Percentiles rank a stretch among this genome's conserved stretches.
phyloP scores from a whole-genome alignment of 129 eudicot species.

The Scalesia atractyloides region DNA sequence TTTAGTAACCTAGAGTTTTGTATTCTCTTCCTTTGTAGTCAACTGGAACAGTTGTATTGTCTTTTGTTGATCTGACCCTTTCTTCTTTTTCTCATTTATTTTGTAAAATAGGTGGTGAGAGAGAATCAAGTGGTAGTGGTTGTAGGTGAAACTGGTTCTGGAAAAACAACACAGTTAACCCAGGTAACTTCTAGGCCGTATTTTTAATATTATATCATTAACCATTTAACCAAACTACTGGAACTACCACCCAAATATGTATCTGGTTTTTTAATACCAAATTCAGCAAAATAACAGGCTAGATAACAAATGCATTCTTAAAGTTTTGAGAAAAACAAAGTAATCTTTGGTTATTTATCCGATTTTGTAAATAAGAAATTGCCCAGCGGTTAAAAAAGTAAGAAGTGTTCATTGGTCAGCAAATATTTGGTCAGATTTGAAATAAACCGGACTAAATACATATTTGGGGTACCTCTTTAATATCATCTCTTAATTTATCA shows the following conservation, averaged over 20 bases:
- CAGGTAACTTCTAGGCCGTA: slow-evolving; percentile 43
- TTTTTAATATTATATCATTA: not conserved
- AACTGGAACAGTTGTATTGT: not conserved
- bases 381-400: not conserved
- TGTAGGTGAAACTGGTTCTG: slow-evolving; percentile 90
- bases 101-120: slow-evolving; percentile 50
- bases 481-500: not conserved
- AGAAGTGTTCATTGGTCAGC: not conserved
- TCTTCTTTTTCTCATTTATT: not conserved
- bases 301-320: not conserved
- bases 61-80: not conserved
- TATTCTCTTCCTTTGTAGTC: not conserved
- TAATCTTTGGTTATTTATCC: not conserved
- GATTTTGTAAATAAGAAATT: not conserved
- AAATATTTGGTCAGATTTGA: not conserved
- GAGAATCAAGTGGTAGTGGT: slow-evolving; percentile 81
- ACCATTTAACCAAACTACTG: not conserved
- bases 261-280: not conserved
- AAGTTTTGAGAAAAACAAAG: not conserved
- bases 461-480: not conserved
- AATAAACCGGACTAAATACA: not conserved
- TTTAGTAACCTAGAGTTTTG: not conserved
- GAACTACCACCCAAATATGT: slow-evolving; percentile 1
- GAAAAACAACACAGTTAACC: slow-evolving; percentile 83
- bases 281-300: not conserved